Evolutionary conservation across 129 eudicot species (phyloP), one percentile per base, ranked within the genome.

Genomic region (Calendula officinalis): DNA sequence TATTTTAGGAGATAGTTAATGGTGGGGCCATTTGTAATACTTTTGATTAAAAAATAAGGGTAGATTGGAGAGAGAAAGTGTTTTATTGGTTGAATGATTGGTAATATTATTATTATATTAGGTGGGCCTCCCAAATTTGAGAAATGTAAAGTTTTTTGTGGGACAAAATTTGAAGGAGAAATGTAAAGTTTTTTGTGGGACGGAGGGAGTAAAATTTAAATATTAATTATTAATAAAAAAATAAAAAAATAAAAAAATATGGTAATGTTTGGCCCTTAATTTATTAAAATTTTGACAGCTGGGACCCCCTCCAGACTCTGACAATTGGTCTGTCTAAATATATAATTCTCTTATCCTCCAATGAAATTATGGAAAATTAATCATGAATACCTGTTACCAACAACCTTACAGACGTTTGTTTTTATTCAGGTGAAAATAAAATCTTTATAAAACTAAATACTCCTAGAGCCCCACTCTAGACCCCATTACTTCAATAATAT

Each of bases 301-400:
- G 70, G 77, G 77, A 22, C 71, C 72, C 66, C 22, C 68, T 22
- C 68, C 59, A 47, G 68, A 70, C 33, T 60, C 71, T 73, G 77
- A 64, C 72, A 64, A 34, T 46, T 68, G 51, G 73, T 68, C 64
- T 56, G 65, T 53, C 50, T 72, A 30, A 43, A 43, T 72, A 62
- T 34, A 53, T 42, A 34, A 63, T 34, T 49, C 64, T 33, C 62
- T 68, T 69, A 59, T 70, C 60, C 34, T 60, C 60, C 46, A 35
- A 50, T 15, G 48, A 57, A 57, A 34, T 12, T 43, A 62, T 53
- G 36, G 3, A 64, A 72, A 62, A 42, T 34, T 62, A 52, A 62
- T 52, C 53, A 62, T 22, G 30, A 22, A 22, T 62, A 71, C 70
- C 50, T 63, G 77, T 72, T 72, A 11, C 70, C 77, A 71, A 71